Evolutionary conservation across 352 stramenopile genomes (phyloP).

Genomic region (Peronospora belbahrii): DNA sequence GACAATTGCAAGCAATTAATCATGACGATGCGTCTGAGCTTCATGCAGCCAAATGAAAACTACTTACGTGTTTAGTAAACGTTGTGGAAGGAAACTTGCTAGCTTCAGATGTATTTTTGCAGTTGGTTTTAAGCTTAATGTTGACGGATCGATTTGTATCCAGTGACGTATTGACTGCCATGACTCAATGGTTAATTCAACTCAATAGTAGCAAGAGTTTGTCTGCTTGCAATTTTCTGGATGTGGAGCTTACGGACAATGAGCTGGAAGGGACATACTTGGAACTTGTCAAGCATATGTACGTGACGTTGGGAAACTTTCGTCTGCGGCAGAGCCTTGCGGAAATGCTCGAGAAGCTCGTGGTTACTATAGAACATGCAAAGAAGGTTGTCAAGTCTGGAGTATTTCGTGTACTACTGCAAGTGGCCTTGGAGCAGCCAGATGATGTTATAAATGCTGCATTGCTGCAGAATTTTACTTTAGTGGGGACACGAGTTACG

Average conservation of each 20-base stretch:
- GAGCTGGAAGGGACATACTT: conserved; percentile 22
- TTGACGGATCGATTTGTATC: conserved; percentile 27
- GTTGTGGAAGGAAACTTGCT: not conserved
- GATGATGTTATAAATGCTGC: not conserved
- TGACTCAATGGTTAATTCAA: conserved; percentile 31
- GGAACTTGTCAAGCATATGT: conserved; percentile 66
- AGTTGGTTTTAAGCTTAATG: conserved; percentile 20
- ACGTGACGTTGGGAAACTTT: conserved; percentile 43
- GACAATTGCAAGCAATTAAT: conserved; percentile 12
- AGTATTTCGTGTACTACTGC: conserved; percentile 37
- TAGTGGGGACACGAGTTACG: conserved; percentile 14
- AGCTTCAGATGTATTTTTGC: conserved; percentile 9
- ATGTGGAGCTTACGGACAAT: conserved; percentile 1
- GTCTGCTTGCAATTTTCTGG: conserved; percentile 7
- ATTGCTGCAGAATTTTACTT: conserved; percentile 14
- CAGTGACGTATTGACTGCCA: conserved; percentile 28
- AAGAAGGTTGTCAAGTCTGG: conserved; percentile 36
- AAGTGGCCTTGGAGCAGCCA: conserved; percentile 32
- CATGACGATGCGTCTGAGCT: conserved; percentile 20
- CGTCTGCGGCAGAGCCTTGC: conserved; percentile 27
- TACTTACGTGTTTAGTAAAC: conserved; percentile 10
- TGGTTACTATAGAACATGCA: conserved; percentile 38
- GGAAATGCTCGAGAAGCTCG: conserved; percentile 18
- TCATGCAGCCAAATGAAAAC: conserved; percentile 21
- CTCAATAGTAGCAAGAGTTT: conserved; percentile 4